Conservation (phyloP, 306 rosid species). For the Corylus avellana region DNA sequence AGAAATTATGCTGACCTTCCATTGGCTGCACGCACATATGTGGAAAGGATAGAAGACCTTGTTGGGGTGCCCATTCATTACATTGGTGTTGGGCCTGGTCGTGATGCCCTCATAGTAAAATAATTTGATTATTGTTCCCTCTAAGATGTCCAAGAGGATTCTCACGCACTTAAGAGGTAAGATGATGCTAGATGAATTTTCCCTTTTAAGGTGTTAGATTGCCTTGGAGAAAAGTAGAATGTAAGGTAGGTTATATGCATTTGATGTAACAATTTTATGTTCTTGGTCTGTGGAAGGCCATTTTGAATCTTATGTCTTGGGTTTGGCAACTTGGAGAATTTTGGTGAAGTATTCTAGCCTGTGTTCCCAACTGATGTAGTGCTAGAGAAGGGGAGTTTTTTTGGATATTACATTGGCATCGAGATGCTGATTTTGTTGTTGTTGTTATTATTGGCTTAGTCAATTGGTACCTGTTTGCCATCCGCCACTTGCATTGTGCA, state of each 20-base stretch:
- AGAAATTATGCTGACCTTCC: constrained; percentile 93
- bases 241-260: constrained; percentile 30
- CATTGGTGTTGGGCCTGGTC: constrained; percentile 95
- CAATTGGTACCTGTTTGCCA: neutral
- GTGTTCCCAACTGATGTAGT: neutral
- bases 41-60: constrained; percentile 91
- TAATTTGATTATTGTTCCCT: constrained; percentile 23
- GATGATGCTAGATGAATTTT: constrained; percentile 28
- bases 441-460: neutral
- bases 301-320: neutral
- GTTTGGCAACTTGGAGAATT: neutral
- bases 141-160: neutral
- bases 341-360: neutral
- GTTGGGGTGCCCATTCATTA: constrained; percentile 84
- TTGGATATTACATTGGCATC: neutral
- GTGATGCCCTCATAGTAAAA: constrained; percentile 88
- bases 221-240: constrained; percentile 20
- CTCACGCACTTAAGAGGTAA: constrained; percentile 29
- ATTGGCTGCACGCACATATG: constrained; percentile 65
- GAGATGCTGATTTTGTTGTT: neutral
- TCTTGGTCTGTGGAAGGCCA: neutral
- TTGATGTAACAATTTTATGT: constrained; percentile 21
- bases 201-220: constrained; percentile 25
- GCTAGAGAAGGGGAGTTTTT: neutral
- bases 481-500: neutral